phyloP scores from a whole-genome alignment of 2,329 filamentous ascomycete genomes.

The Fusarium virguliforme region DNA sequence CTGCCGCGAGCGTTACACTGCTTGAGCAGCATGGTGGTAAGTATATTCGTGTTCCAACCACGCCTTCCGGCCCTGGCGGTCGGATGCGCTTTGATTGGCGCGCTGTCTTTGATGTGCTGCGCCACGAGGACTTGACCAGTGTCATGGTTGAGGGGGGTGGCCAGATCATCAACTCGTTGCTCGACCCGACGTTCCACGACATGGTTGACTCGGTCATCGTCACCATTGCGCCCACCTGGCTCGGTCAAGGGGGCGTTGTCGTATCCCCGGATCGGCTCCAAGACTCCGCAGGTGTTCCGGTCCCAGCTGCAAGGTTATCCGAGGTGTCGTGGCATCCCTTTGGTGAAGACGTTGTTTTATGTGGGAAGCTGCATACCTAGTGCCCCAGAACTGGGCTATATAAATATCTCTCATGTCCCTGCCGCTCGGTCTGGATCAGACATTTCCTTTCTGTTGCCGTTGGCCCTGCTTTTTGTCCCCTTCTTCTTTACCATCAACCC shows the following conservation, averaged over 20 bases:
- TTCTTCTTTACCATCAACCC: background rate
- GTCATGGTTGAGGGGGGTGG: conserved; percentile 95
- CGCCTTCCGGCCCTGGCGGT: conserved; percentile 56
- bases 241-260: conserved; percentile 86
- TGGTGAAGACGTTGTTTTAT: conserved; percentile 87
- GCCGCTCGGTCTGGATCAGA: background rate
- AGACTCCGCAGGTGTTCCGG: conserved; percentile 65
- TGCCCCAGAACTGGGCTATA: conserved; percentile 30
- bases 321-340: conserved; percentile 83
- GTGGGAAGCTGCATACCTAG: conserved; percentile 70
- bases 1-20: conserved; percentile 60
- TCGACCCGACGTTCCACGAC: conserved; percentile 73
- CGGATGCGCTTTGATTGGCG: conserved; percentile 73
- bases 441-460: background rate
- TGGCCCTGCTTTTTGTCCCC: background rate
- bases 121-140: conserved; percentile 75
- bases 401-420: conserved; percentile 31
- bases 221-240: conserved; percentile 90
- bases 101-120: conserved; percentile 73
- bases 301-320: conserved; percentile 76
- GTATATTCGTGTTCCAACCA: conserved; percentile 61
- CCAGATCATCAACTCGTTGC: conserved; percentile 83
- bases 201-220: conserved; percentile 86
- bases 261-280: conserved; percentile 78
- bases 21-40: conserved; percentile 68